Evolutionary conservation across 805 yeast genomes (phyloP), one percentile per base, ranked within the genome.

Genomic region (Saccharomycopsis selenospora): DNA sequence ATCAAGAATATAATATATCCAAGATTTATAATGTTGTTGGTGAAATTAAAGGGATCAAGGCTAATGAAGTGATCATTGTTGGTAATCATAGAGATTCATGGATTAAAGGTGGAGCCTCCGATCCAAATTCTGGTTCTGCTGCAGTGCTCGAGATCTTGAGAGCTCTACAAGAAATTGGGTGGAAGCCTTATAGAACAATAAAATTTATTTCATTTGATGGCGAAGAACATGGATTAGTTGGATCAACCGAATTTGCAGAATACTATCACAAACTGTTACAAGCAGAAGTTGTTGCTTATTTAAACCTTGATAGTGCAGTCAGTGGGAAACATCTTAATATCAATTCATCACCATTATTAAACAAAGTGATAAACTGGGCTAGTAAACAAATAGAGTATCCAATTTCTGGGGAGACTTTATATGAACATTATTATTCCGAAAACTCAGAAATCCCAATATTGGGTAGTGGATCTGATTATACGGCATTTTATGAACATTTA

Each of bases 181-280:
- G 54, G 54, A 51, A 51, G 33, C 54, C 54, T 10, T 42, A 33
- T 10, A 24, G 54, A 22, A 48, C 52, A 4, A 41, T 51, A 3
- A 18, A 30, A 11, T 47, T 51, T 28, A 40, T 46, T 3, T 48
- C 49, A 3, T 47, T 46, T 46, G 51, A 51, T 22, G 49, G 40
- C 11, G 46, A 48, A 54, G 87, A 80, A 58, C 75, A 75, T 53
- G 90, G 85, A 0, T 65, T 79, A 49, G 55, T 85, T 27, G 95
- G 95, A 1, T 79, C 88, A 0, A 81, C 91, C 0, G 93, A 85
- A 57, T 84, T 72, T 67, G 88, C 81, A 3, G 91, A 85, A 60
- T 77, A 77, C 47, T 67, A 76, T 48, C 71, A 70, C 1, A 59
- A 67, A 17, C 57, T 57, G 26, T 62, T 84, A 27, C 65, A 69